These are phyloP conservation scores for Hypsizygus marmoreus DNA, from an alignment of 768 basidiomycete species.

Conservation along the genomic window DNA sequence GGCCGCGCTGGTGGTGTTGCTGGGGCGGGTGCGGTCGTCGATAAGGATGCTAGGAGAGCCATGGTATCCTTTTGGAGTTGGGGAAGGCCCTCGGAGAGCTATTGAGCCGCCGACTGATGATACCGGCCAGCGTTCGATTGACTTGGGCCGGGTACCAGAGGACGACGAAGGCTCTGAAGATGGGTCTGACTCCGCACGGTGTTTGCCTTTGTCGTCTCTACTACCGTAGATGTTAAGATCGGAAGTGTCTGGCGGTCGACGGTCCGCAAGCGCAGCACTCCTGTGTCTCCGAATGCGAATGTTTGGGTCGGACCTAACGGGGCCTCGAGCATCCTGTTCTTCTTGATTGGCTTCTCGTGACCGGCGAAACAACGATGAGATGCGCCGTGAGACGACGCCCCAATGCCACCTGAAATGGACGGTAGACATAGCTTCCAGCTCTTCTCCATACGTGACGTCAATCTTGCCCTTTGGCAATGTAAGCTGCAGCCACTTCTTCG, in stretches of 20 bases:
- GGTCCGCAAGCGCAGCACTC: constrained; percentile 9
- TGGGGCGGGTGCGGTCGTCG: constrained; percentile 13
- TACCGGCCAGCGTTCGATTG: constrained; percentile 31
- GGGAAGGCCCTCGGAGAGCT: constrained; percentile 14
- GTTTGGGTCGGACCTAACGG: constrained; percentile 26
- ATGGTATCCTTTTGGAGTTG: constrained; percentile 10
- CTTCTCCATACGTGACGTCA: constrained; percentile 73
- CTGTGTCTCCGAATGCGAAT: constrained; percentile 16
- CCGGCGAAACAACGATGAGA: constrained; percentile 53
- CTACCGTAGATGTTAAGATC: too few relatives aligned
- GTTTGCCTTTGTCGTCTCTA: constrained; percentile 30
- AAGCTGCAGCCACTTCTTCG: constrained; percentile 64
- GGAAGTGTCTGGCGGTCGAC: not conserved
- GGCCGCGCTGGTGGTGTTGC: too few relatives aligned
- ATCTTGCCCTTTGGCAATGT: constrained; percentile 41
- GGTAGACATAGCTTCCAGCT: constrained; percentile 68
- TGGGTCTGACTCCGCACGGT: constrained; percentile 14
- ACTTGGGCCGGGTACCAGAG: constrained; percentile 27
- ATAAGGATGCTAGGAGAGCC: constrained; percentile 11
- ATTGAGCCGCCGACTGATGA: not conserved
- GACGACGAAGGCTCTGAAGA: not conserved
- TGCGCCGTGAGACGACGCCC: constrained; percentile 44
- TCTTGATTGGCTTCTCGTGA: constrained; percentile 28
- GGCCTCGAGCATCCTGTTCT: constrained; percentile 13
- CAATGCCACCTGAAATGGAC: constrained; percentile 66